These are phyloP conservation scores for Nakazawaea ambrosiae DNA, from an alignment of 805 yeast genomes.

Conservation along the genomic window DNA sequence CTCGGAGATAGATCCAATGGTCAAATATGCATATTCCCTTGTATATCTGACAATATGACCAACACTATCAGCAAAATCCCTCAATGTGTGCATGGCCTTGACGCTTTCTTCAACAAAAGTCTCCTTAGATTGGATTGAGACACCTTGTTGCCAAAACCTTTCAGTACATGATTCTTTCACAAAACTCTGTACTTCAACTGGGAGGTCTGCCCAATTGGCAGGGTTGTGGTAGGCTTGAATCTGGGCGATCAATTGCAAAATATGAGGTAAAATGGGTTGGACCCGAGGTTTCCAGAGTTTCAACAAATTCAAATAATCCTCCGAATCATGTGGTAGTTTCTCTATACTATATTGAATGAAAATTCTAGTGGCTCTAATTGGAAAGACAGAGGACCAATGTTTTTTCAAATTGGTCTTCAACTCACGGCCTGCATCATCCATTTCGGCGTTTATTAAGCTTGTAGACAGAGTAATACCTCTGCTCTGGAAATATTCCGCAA, in stretches of 20 bases:
- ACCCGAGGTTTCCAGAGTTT: constrained; percentile 90
- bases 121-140: constrained; percentile 88
- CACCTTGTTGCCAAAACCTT: constrained; percentile 98
- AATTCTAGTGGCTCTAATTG: constrained; percentile 91
- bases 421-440: constrained; percentile 83
- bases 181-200: constrained; percentile 85
- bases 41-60: constrained; percentile 96
- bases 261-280: constrained; percentile 86
- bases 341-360: constrained; percentile 95
- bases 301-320: constrained; percentile 64
- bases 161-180: constrained; percentile 87
- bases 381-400: constrained; percentile 92
- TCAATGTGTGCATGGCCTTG: constrained; percentile 84
- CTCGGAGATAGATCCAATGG: constrained; percentile 84
- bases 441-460: constrained; percentile 65
- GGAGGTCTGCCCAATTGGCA: constrained; percentile 80
- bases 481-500: constrained; percentile 81
- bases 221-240: constrained; percentile 95
- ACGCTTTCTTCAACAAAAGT: constrained; percentile 91
- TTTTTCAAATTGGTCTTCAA: constrained; percentile 75
- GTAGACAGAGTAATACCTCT: constrained; percentile 76
- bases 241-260: constrained; percentile 79
- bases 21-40: constrained; percentile 88
- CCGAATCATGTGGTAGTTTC: constrained; percentile 71
- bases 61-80: constrained; percentile 96